A percentile compares a stretch with the other conserved stretches of the same genome.
Evolutionary conservation across 2,329 filamentous ascomycete genomes (phyloP).

Genomic region (Teratosphaeria epicoccoides): DNA sequence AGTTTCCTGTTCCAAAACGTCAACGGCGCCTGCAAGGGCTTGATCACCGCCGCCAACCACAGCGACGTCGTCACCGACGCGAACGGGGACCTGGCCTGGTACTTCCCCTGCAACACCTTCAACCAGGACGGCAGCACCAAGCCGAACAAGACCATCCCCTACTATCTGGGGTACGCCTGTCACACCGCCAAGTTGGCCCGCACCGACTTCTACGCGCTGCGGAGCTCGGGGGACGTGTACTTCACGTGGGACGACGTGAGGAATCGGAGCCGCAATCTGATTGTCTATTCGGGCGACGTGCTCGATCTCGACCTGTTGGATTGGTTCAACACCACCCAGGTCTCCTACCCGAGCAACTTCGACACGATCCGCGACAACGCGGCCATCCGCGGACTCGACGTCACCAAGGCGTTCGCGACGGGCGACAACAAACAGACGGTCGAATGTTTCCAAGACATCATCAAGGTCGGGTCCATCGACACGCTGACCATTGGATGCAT

Average conservation of each 20-base stretch:
- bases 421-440: constrained; percentile 69
- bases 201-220: constrained; percentile 63
- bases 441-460: constrained; percentile 81
- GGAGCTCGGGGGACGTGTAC: constrained; percentile 73
- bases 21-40: constrained; percentile 86
- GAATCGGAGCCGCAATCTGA: constrained; percentile 78
- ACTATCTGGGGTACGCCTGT: constrained; percentile 79
- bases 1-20: constrained; percentile 98
- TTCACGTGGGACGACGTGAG: constrained; percentile 92
- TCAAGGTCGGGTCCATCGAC: constrained; percentile 91
- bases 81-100: constrained; percentile 76
- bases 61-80: constrained; percentile 73
- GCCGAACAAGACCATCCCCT: constrained; percentile 61
- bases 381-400: constrained; percentile 69
- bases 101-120: constrained; percentile 85
- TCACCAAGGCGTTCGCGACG: constrained; percentile 78
- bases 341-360: constrained; percentile 65
- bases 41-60: constrained; percentile 61
- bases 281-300: constrained; percentile 90
- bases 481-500: constrained; percentile 96
- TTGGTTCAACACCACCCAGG: constrained; percentile 81
- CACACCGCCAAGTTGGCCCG: constrained; percentile 66
- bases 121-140: constrained; percentile 83
- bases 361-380: constrained; percentile 64
- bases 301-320: constrained; percentile 77